These are phyloP conservation scores for Acanthamoeba triangularis DNA, from an alignment of 208 protist genomes.

Conservation along the genomic window DNA sequence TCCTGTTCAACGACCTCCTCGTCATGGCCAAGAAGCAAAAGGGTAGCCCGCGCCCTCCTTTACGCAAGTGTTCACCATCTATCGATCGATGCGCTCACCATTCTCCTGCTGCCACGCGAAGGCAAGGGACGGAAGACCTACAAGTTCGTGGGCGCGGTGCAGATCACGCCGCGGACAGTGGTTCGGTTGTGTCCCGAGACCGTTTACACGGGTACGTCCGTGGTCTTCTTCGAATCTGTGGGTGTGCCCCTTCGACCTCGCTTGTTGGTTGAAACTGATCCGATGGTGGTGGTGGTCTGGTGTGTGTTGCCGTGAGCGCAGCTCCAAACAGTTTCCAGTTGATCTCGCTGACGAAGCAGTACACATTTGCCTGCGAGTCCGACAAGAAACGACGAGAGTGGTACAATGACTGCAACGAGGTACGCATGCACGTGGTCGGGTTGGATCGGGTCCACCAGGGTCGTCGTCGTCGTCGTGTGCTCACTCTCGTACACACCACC, in stretches of 20 bases:
- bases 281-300: too few relatives aligned
- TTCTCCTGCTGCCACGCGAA: not conserved
- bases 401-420: not conserved
- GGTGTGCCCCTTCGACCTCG: not conserved
- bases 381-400: slow-evolving; percentile 32
- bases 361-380: slow-evolving; percentile 9
- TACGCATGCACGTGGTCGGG: not conserved
- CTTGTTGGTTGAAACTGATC: too few relatives aligned
- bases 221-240: not conserved
- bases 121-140: not conserved
- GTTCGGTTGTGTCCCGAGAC: slow-evolving; percentile 64
- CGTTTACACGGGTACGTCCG: slow-evolving; percentile 34
- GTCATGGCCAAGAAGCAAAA: slow-evolving; percentile 50
- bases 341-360: slow-evolving; percentile 32
- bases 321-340: slow-evolving; percentile 70
- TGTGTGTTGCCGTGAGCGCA: not conserved
- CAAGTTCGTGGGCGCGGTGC: slow-evolving; percentile 42
- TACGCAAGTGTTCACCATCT: too few relatives aligned
- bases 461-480: too few relatives aligned
- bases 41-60: not conserved
- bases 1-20: slow-evolving; percentile 65
- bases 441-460: too few relatives aligned
- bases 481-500: too few relatives aligned
- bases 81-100: not conserved
- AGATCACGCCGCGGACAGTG: slow-evolving; percentile 21